Evolutionary conservation across 2,329 filamentous ascomycete species (phyloP), one percentile per base, ranked within the genome.

Genomic region (Sporothrix pseudoabietina): DNA sequence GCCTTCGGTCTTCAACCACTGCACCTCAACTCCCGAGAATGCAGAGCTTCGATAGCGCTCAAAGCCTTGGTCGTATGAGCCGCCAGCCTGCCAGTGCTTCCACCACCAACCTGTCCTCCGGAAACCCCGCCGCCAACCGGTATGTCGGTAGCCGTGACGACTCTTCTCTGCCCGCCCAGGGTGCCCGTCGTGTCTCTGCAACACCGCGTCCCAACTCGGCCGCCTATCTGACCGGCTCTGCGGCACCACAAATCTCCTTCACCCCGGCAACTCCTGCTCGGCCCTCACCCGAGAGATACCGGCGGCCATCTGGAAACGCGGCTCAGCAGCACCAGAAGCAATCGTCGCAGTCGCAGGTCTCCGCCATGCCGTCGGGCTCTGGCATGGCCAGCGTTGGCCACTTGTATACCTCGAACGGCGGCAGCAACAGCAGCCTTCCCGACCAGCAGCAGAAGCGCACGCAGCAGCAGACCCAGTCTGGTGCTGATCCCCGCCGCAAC

Each of bases 201-300:
- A 77, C 80, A 47, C 79, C 81, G 73, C 83, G 82, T 72, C 84
- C 84, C 19, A 85, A 85, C 76, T 82, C 84, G 14, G 79, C 82
- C 16, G 79, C 82, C 5, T 82, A 83, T 49, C 66, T 76, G 32
- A 81, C 82, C 57, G 78, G 78, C 59, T 79, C 82, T 3, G 77
- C 83, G 1, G 57, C 57, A 14, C 82, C 80, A 30, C 85, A 85
- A 77, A 86, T 88, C 68, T 87, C 82, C 76, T 90, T 80, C 82
- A 86, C 77, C 78, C 91, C 82, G 81, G 86, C 90, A 57, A 84
- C 86, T 4, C 85, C 88, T 30, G 82, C 85, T 63, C 94, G 94
- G 78, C 85, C 90, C 30, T 90, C 92, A 1, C 93, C 93, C 0
- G 94, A 97, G 80, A 89, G 95, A 74, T 98, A 98, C 80, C 88